Evolutionary conservation across 2,329 filamentous ascomycete species (phyloP).

Genomic region (Talaromyces atroroseus): DNA sequence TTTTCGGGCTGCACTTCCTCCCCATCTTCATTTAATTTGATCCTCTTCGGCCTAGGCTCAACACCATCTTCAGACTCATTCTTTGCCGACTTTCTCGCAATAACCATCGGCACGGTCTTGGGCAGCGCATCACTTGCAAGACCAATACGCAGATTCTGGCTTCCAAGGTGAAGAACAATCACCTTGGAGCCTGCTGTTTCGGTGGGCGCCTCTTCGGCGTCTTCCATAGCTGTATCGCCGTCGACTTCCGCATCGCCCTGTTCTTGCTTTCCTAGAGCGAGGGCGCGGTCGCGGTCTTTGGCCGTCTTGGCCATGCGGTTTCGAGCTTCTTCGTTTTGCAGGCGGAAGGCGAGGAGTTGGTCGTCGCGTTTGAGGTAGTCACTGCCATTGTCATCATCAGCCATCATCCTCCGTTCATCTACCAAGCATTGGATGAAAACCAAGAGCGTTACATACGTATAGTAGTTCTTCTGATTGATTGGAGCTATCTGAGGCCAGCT

Average conservation of each 20-base stretch:
- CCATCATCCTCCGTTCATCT: too few species aligned
- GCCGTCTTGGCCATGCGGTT: conserved; percentile 79
- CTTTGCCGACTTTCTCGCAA: conserved; percentile 70
- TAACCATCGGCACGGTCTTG: conserved; percentile 88
- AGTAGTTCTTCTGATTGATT: conserved; percentile 99
- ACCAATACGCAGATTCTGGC: conserved; percentile 89
- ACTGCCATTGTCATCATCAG: conserved; percentile 41
- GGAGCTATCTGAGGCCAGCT: conserved; percentile 88
- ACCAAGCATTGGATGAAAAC: background rate
- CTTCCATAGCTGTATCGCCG: conserved; percentile 53
- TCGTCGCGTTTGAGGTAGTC: conserved; percentile 99
- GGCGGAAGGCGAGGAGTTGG: conserved; percentile 81
- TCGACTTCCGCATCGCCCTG: conserved; percentile 52
- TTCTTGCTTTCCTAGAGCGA: conserved; percentile 62
- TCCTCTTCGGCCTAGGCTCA: conserved; percentile 66
- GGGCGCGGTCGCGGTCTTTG: conserved; percentile 78
- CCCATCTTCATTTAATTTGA: conserved; percentile 52
- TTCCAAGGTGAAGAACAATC: conserved; percentile 91
- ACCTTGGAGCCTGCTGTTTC: conserved; percentile 77
- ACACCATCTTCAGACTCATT: conserved; percentile 77
- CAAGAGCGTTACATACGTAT: conserved; percentile 72
- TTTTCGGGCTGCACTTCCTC: conserved; percentile 58
- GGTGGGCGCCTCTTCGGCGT: conserved; percentile 50
- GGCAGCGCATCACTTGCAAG: conserved; percentile 93
- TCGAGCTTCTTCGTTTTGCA: conserved; percentile 80